Base-by-base conservation (phyloP, 768 basidiomycete species). In the Suillus luteus region DNA sequence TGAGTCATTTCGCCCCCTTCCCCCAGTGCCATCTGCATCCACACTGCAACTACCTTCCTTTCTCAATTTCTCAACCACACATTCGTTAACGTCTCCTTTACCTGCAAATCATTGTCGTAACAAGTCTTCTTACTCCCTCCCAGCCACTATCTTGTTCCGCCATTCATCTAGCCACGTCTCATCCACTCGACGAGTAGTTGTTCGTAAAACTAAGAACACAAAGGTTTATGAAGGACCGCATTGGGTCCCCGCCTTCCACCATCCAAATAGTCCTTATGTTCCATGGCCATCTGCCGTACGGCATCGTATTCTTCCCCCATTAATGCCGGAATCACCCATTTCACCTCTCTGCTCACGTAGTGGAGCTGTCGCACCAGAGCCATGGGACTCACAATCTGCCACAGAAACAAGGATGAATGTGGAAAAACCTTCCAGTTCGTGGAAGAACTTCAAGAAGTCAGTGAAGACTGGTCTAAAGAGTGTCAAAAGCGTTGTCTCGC, bases 191-290 rank as follows among this genome's bases (percentile, higher is more conserved):
- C 65, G 55, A 27, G 66, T 44, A 9, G 57, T 62, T 22, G 19
- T 52, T 52, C 65, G 64, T 31, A 72, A 67, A 49, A 59, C 66
- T 24, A 68, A 61, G 63, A 69, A 66, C 11, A 67, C 63, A 41
- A 70, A 73, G 58, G 71, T 66, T 14, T 55, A 67, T 55, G 71
- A 71, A 64, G 75, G 75, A 59, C 72, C 73, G 3, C 69, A 72
- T 44, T 75, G 73, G 67, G 72, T 79, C 40, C 77, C 80, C 8
- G 73, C 78, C 31, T 75, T 82, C 38, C 77, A 77, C 48, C 82
- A 85, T 70, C 82, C 83, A 7, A 84, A 84, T 59, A 83, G 81
- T 68, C 84, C 84, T n/a, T 85, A 85, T 60, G 80, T 83, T 6
- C 84, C 84, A 10, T 85, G 82, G 83, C 68, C 77, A 6, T 70